A percentile compares a stretch with the other conserved stretches of the same genome.
These are phyloP conservation scores for Myochromella boudieri DNA, from an alignment of 768 basidiomycete species.

Conservation along the genomic window DNA sequence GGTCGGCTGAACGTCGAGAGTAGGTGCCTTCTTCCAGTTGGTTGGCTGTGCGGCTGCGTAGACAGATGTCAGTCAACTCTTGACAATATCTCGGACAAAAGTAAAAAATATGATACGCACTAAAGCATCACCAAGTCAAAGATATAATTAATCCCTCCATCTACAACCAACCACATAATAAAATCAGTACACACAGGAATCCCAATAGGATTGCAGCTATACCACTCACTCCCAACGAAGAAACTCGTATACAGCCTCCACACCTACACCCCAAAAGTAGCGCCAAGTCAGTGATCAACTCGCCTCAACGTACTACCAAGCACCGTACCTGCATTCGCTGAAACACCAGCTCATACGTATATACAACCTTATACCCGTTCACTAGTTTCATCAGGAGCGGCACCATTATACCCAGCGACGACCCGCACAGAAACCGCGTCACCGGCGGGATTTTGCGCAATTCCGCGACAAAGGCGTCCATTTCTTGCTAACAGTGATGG, in stretches of 20 bases:
- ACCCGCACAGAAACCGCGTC: slow-evolving; percentile 66
- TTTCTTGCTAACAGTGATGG: too few species aligned
- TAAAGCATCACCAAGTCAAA: slow-evolving; percentile 76
- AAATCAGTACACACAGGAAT: background rate
- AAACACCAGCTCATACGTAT: slow-evolving; percentile 44
- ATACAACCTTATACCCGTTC: slow-evolving; percentile 53
- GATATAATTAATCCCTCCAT: slow-evolving; percentile 51
- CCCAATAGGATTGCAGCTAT: background rate
- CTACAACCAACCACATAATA: slow-evolving; percentile 21
- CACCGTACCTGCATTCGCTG: slow-evolving; percentile 51
- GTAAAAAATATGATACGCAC: slow-evolving; percentile 33
- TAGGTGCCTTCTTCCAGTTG: slow-evolving; percentile 66
- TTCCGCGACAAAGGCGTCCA: slow-evolving; percentile 56
- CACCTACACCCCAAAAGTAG: slow-evolving; percentile 52
- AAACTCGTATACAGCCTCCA: slow-evolving; percentile 77
- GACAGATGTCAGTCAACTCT: background rate
- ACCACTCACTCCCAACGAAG: slow-evolving; percentile 61
- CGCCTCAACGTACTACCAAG: background rate
- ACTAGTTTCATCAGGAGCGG: slow-evolving; percentile 57
- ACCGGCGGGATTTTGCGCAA: slow-evolving; percentile 82
- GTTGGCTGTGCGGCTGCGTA: slow-evolving; percentile 59
- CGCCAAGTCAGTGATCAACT: background rate
- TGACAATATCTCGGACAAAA: background rate
- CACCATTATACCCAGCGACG: slow-evolving; percentile 59
- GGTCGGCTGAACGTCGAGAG: slow-evolving; percentile 61